Base-by-base conservation (phyloP, 768 basidiomycete genomes). In the Hygrophorus russula region DNA sequence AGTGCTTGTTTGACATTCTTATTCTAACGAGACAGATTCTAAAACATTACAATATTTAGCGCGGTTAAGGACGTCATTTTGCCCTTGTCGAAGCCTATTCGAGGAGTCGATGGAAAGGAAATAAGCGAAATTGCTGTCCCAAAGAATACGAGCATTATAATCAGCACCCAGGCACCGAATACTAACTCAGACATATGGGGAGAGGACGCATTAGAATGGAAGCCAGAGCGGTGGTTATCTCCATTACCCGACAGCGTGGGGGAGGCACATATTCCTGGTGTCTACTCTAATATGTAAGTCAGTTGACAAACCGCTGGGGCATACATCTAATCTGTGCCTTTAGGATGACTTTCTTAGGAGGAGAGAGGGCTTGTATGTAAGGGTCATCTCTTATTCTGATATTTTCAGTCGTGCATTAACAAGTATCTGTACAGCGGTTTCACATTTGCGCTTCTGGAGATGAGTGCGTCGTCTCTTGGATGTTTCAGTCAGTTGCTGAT, bases 191-290 rank as follows among this genome's bases (percentile, higher is more conserved):
- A 51, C 2, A 48, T 66, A 1, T 71, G 69, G 70, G 70, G 69
- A 1, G 49, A 51, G 5, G 69, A 71, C 46, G 59, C 65, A 2
- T 30, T 57, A 7, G 63, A 65, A 41, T 72, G 65, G 63, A 65
- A 58, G 42, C 68, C 69, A 8, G 68, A 69, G 42, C 58, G 69
- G 29, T 71, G 66, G 66, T 50, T 69, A 3, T 34, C 36, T 17
- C 52, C 50, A 7, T 43, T 56, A 9, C 55, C 54, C 0, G 24
- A 46, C 6, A 46, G 42, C n/a, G 53, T 58, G 28, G 45, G 49
- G 6, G 52, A 54, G 1, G 56, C 61, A 10, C 50, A 56, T 27
- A 53, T 61, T 41, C 60, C 61, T 1, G 63, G 61, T 1, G 58
- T 63, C 0, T 65, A 61, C 36, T 51, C 63, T 1, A 49, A 59